These are phyloP conservation scores for Lipomyces orientalis DNA, from an alignment of 805 yeast species.

Conservation along the genomic window DNA sequence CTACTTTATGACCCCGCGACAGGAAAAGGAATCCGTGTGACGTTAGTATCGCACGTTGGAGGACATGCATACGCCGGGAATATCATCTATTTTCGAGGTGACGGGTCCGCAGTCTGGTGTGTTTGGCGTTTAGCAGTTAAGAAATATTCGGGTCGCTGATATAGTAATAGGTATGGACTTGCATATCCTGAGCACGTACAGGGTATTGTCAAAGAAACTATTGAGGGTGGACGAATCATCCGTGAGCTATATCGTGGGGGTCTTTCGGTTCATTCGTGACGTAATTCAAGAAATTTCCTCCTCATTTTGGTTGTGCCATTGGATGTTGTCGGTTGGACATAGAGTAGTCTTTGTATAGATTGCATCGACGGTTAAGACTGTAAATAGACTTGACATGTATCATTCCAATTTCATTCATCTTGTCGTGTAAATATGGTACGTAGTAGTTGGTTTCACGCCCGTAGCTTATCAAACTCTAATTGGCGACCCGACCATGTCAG, in stretches of 20 bases:
- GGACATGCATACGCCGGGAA: slow-evolving; percentile 91
- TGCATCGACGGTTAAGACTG: background rate
- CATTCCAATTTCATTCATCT: background rate
- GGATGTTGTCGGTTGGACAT: background rate
- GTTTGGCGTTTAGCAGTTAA: background rate
- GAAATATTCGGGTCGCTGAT: background rate
- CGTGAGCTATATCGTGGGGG: slow-evolving; percentile 55
- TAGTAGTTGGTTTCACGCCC: background rate
- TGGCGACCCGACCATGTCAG: too few species aligned
- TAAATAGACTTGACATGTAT: background rate
- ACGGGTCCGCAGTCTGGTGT: slow-evolving; percentile 48
- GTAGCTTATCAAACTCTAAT: background rate
- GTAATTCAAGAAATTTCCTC: background rate
- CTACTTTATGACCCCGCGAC: slow-evolving; percentile 42
- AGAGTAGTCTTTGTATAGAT: background rate
- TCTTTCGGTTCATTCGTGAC: background rate
- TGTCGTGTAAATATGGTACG: background rate
- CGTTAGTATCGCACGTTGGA: slow-evolving; percentile 75
- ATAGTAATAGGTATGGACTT: slow-evolving; percentile 73
- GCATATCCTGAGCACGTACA: slow-evolving; percentile 71
- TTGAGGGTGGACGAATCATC: slow-evolving; percentile 57
- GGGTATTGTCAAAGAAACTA: slow-evolving; percentile 63
- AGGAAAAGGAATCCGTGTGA: slow-evolving; percentile 46
- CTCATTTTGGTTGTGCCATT: background rate
- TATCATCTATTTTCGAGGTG: slow-evolving; percentile 59